Evolutionary conservation across 495 filamentous ascomycete genomes (phyloP), one percentile per base, ranked within the genome.

Genomic region (Hyaloscypha variabilis): DNA sequence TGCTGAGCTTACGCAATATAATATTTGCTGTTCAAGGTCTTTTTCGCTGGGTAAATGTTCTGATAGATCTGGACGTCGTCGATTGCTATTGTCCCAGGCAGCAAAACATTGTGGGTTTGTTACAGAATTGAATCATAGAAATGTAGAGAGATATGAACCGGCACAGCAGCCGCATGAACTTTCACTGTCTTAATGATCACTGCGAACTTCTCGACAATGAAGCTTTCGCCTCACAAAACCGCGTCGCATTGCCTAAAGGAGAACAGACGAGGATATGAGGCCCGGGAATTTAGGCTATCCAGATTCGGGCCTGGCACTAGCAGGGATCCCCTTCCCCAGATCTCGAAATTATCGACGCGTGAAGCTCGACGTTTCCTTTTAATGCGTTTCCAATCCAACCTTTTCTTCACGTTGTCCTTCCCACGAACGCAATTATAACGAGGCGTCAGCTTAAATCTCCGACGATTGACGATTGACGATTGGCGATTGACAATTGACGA

Each of bases 241-340:
- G 39, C 39, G 4, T 19, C 0, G 26, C 54, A 2, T 10, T 30
- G 23, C 46, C 28, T 52, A 62, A 53, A 52, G 46, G 21, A 21
- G 59, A n/a, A 29, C 59, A 62, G 23, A 46, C 59, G 59, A 62
- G 59, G 11, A 14, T 31, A 2, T 14, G 24, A 11, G 58, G 58
- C 8, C 30, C 50, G 51, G 49, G 28, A 49, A 8, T 58, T 21
- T 58, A 60, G 58, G 39, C 39, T 56, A 61, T n/a, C n/a, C n/a
- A n/a, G 51, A 34, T 51, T n/a, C 17, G 3, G 6, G 24, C 1
- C 23, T 54, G 51, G 30, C 67, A 52, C 63, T 66, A 65, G 62
- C 67, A 69, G 56, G 67, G 67, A 24, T 68, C 57, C 4, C 51
- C 29, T 65, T 69, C 67, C 67, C 67, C 62, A 65, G 57, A 65